A percentile compares a stretch with the other conserved stretches of the same genome.
Evolutionary conservation across 306 rosid genomes (phyloP).

Genomic region (Inga laurina): DNA sequence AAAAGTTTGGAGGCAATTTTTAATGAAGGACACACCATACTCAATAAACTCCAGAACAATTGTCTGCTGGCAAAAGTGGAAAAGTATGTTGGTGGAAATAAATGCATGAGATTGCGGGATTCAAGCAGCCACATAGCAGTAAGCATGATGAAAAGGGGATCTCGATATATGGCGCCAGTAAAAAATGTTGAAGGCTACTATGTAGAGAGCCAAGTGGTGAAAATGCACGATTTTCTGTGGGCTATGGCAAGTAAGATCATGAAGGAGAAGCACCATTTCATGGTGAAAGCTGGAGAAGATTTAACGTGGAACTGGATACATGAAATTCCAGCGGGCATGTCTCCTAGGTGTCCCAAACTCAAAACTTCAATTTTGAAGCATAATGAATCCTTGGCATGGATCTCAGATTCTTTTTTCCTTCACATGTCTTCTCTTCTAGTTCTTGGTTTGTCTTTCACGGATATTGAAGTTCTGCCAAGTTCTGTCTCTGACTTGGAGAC

Average conservation of each 20-base stretch:
- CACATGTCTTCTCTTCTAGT: constrained; percentile 27
- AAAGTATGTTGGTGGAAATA: constrained; percentile 7
- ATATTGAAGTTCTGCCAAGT: constrained; percentile 11
- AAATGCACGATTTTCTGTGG: constrained; percentile 29
- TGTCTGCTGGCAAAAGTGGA: constrained; percentile 18
- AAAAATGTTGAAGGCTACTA: constrained; percentile 16
- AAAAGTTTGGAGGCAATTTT: constrained; percentile 27
- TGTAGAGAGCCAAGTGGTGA: constrained; percentile 16
- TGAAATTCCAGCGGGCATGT: constrained; percentile 16
- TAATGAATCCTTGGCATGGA: neutral
- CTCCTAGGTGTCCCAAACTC: constrained; percentile 32
- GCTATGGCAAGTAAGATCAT: constrained; percentile 28
- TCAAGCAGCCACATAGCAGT: constrained; percentile 25
- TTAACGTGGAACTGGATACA: constrained; percentile 22
- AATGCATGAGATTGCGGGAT: constrained; percentile 17
- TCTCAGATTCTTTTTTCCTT: constrained; percentile 24
- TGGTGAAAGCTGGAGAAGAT: constrained; percentile 32
- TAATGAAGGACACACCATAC: constrained; percentile 31
- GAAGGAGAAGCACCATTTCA: neutral
- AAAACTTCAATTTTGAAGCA: constrained; percentile 20
- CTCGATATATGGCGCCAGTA: constrained; percentile 8
- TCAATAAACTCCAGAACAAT: constrained; percentile 23
- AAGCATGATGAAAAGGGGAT: constrained; percentile 30
- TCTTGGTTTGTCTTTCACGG: constrained; percentile 29
- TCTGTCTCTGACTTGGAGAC: constrained; percentile 5